Evolutionary conservation across 2,329 filamentous ascomycete genomes (phyloP).

Genomic region (Verticillium klebahnii): DNA sequence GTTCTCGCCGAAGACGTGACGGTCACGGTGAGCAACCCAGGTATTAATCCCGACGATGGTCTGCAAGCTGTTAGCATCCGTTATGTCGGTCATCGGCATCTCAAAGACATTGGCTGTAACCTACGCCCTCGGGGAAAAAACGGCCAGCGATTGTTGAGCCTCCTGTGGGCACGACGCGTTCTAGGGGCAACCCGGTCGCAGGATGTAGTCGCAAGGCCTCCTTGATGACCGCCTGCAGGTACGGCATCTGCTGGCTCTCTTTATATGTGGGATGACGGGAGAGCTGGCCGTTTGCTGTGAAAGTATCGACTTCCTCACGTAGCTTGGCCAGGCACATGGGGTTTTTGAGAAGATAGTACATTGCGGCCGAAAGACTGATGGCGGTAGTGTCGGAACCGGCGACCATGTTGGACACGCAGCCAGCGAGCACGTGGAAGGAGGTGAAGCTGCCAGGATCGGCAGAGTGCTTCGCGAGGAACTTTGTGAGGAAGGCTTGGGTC

Average conservation of each 20-base stretch:
- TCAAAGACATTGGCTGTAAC: background rate
- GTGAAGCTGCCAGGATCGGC: conserved; percentile 36
- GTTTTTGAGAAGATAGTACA: conserved; percentile 37
- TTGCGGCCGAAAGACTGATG: conserved; percentile 37
- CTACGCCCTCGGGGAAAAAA: conserved; percentile 23
- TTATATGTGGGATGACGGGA: conserved; percentile 23
- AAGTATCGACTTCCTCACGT: conserved; percentile 16
- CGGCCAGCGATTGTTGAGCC: conserved; percentile 34
- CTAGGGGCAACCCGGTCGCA: conserved; percentile 42
- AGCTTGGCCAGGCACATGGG: conserved; percentile 17
- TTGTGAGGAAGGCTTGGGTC: conserved; percentile 34
- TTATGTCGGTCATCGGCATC: no score
- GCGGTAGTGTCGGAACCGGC: conserved; percentile 42
- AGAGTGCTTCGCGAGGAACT: conserved; percentile 32
- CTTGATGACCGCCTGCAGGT: conserved; percentile 49
- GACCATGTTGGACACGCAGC: conserved; percentile 26
- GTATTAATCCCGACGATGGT: conserved; percentile 26
- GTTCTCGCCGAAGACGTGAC: conserved; percentile 25
- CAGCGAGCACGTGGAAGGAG: conserved; percentile 24
- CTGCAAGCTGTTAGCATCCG: conserved; percentile 1
- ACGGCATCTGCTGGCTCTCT: conserved; percentile 37
- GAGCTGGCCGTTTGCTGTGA: conserved; percentile 8
- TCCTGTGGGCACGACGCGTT: conserved; percentile 39
- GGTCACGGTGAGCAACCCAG: conserved; percentile 13
- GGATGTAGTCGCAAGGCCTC: conserved; percentile 48